These are phyloP conservation scores for Macadamia tetraphylla DNA, from an alignment of 164 flowering plant genomes.

Conservation along the genomic window DNA sequence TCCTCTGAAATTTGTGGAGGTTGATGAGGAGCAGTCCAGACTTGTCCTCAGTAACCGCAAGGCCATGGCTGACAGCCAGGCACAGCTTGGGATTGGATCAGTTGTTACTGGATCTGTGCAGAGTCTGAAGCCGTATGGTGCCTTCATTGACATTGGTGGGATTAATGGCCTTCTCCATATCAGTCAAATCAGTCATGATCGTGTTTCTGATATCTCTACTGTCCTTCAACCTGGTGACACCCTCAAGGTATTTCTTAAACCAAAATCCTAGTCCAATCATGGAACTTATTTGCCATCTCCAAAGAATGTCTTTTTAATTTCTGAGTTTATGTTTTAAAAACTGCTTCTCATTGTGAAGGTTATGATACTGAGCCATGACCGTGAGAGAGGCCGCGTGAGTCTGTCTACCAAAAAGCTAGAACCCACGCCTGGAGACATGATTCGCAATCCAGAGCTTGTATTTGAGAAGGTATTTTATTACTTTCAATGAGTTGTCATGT, in stretches of 20 bases:
- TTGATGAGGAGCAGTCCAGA: slow-evolving; percentile 84
- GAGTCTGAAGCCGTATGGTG: slow-evolving; percentile 95
- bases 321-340: not conserved
- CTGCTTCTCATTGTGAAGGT: slow-evolving; percentile 38
- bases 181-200: slow-evolving; percentile 98
- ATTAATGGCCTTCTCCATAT: slow-evolving; percentile 98
- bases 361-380: slow-evolving; percentile 94
- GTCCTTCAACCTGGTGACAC: slow-evolving; percentile 95
- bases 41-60: slow-evolving; percentile 92
- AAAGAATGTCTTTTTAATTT: not conserved
- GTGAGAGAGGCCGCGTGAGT: slow-evolving; percentile 94
- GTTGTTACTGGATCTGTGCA: slow-evolving; percentile 89
- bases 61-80: slow-evolving; percentile 97
- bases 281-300: not conserved
- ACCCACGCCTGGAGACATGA: slow-evolving; percentile 99
- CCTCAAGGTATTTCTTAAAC: slow-evolving; percentile 55
- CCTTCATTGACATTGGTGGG: slow-evolving; percentile 96
- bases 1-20: slow-evolving; percentile 93
- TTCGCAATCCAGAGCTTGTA: slow-evolving; percentile 91
- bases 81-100: slow-evolving; percentile 94
- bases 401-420: slow-evolving; percentile 96
- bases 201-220: slow-evolving; percentile 84
- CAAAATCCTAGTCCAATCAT: not conserved
- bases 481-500: not conserved
- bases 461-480: slow-evolving; percentile 79